A percentile compares a stretch with the other conserved stretches of the same genome.
Evolutionary conservation across 371 early-diverging fungal species (phyloP).

Genomic region (Lichtheimia hyalospora): DNA sequence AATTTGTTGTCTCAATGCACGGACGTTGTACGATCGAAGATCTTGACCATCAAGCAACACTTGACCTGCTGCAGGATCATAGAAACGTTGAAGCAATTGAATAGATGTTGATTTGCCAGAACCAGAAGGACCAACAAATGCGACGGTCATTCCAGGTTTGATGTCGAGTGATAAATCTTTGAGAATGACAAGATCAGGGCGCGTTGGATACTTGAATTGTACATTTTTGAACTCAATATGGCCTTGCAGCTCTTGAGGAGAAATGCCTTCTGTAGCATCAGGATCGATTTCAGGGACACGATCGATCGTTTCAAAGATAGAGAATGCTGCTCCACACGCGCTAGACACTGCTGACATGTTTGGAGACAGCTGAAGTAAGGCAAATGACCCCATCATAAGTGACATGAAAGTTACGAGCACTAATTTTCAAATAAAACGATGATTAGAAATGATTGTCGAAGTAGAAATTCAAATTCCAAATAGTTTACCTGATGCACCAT

Average conservation of each 20-base stretch:
- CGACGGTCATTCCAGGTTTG: constrained; percentile 69
- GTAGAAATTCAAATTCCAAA: too few relatives aligned
- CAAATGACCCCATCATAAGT: constrained; percentile 65
- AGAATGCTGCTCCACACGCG: constrained; percentile 64
- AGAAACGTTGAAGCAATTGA: constrained; percentile 86
- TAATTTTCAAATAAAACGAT: neutral
- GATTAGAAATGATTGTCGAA: too few relatives aligned
- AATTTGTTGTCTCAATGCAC: constrained; percentile 69
- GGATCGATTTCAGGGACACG: constrained; percentile 68
- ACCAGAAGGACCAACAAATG: constrained; percentile 79
- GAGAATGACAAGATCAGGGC: constrained; percentile 65
- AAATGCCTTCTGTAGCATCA: constrained; percentile 48
- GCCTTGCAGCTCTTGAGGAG: constrained; percentile 47
- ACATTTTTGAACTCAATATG: constrained; percentile 70
- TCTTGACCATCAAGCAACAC: constrained; percentile 69
- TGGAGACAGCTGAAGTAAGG: constrained; percentile 54
- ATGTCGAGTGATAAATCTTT: constrained; percentile 57
- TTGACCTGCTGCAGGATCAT: constrained; percentile 63
- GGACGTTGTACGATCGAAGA: constrained; percentile 60
- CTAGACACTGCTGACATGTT: constrained; percentile 56
- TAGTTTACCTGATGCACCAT: neutral
- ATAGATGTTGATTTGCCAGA: constrained; percentile 88
- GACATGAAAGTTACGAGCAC: constrained; percentile 73
- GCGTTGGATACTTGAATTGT: constrained; percentile 73
- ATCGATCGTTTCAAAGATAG: constrained; percentile 76